Conservation (phyloP, 2,329 filamentous ascomycete species). For the Pseudocercospora musae region DNA sequence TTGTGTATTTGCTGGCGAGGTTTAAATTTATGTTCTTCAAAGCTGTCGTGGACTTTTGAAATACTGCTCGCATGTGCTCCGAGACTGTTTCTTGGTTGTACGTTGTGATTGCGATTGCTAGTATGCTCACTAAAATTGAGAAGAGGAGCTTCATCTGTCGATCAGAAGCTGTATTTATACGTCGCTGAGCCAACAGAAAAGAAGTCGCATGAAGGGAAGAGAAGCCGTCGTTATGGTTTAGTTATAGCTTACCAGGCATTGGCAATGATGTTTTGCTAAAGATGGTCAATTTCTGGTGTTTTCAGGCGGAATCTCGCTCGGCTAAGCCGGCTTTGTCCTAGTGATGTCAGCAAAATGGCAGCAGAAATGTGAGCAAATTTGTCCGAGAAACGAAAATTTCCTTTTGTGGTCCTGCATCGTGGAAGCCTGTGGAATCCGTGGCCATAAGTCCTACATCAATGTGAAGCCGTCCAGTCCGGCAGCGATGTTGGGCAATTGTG, state of each 20-base stretch:
- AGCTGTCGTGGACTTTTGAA: slow-evolving; percentile 29
- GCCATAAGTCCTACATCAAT: background rate
- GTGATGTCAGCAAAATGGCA: background rate
- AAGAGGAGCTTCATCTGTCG: slow-evolving; percentile 27
- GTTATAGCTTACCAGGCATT: slow-evolving; percentile 6
- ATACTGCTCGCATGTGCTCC: slow-evolving; percentile 41
- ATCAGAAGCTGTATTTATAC: slow-evolving; percentile 8
- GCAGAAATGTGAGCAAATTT: slow-evolving; percentile 2
- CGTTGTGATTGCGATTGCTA: slow-evolving; percentile 36
- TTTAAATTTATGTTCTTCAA: slow-evolving; percentile 25
- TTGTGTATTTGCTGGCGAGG: slow-evolving; percentile 33
- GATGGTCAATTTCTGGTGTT: background rate
- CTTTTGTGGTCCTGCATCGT: background rate
- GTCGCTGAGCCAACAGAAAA: background rate
- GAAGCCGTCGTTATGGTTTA: slow-evolving; percentile 1
- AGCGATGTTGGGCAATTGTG: background rate
- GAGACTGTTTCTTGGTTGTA: slow-evolving; percentile 29
- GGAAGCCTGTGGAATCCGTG: background rate
- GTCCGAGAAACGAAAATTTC: background rate
- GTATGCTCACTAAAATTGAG: slow-evolving; percentile 43
- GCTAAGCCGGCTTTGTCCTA: background rate
- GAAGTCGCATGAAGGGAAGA: slow-evolving; percentile 15
- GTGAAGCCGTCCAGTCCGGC: background rate
- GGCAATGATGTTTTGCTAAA: background rate
- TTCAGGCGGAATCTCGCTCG: background rate